phyloP scores from a whole-genome alignment of 2,329 filamentous ascomycete species.

The Fusarium nurragi region DNA sequence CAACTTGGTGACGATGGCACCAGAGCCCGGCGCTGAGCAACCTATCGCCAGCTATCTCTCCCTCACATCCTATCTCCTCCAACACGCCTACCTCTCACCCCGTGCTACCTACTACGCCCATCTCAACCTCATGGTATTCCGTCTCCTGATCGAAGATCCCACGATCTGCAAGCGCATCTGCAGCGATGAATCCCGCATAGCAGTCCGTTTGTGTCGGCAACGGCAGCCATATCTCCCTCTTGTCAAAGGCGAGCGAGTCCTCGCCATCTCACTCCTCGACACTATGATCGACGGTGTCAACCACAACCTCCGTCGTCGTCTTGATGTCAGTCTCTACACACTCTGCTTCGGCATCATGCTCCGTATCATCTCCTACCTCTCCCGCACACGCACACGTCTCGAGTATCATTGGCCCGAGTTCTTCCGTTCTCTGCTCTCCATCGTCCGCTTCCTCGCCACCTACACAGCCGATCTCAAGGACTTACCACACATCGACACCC shows the following conservation, averaged over 20 bases:
- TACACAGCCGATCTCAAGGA: slow-evolving; percentile 82
- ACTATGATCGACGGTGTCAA: slow-evolving; percentile 90
- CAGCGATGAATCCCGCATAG: slow-evolving; percentile 76
- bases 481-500: slow-evolving; percentile 73
- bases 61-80: slow-evolving; percentile 88
- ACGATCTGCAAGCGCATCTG: slow-evolving; percentile 84
- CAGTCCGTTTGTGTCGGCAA: slow-evolving; percentile 88
- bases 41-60: slow-evolving; percentile 87
- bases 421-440: slow-evolving; percentile 86
- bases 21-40: slow-evolving; percentile 73
- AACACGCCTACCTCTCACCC: slow-evolving; percentile 87
- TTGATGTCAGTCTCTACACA: slow-evolving; percentile 87
- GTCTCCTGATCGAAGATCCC: slow-evolving; percentile 87
- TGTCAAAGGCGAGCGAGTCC: slow-evolving; percentile 74
- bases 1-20: slow-evolving; percentile 72
- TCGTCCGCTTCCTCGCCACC: slow-evolving; percentile 89
- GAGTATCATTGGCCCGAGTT: slow-evolving; percentile 95
- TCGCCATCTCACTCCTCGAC: slow-evolving; percentile 82
- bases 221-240: slow-evolving; percentile 85
- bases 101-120: slow-evolving; percentile 85
- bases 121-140: slow-evolving; percentile 84
- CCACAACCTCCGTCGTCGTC: slow-evolving; percentile 86
- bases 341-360: slow-evolving; percentile 84
- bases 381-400: slow-evolving; percentile 81
- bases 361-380: slow-evolving; percentile 84